A percentile compares a stretch with the other conserved stretches of the same genome.
phyloP scores from a whole-genome alignment of 75 land plant species.

The Picea sitchensis region DNA sequence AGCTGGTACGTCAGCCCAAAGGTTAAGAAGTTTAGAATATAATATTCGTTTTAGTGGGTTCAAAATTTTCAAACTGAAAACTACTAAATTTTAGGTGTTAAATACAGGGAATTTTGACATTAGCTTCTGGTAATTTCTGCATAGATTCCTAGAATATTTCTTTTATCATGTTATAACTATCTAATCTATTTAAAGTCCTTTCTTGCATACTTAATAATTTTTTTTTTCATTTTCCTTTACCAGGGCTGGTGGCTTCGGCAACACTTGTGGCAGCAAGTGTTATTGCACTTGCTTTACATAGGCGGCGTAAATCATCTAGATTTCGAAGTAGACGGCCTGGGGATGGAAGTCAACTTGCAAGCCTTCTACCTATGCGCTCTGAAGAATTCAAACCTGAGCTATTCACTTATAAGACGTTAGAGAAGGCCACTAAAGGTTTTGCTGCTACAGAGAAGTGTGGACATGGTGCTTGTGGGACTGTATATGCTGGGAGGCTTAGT shows the following conservation, averaged over 20 bases:
- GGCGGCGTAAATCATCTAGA: neutral
- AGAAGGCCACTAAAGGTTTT: constrained; percentile 25
- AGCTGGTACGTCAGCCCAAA: neutral
- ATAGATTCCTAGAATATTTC: no score
- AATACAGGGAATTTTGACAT: no score
- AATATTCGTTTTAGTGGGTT: no score
- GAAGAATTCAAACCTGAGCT: constrained; percentile 1
- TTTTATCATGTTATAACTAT: no score
- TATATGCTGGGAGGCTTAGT: constrained; percentile 18
- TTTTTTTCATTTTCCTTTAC: neutral
- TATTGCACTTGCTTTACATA: no score
- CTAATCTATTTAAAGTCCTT: neutral
- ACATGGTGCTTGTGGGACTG: constrained; percentile 22
- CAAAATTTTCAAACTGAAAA: no score
- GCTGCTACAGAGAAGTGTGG: constrained; percentile 13
- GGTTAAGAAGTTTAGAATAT: no score
- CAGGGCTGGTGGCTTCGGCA: neutral
- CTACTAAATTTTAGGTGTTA: no score
- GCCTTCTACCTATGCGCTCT: neutral
- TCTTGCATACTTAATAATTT: neutral
- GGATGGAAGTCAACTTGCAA: neutral
- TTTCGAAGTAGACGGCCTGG: neutral
- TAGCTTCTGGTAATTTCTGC: no score
- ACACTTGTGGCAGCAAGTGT: neutral
- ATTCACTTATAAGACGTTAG: constrained; percentile 20